Conservation (phyloP, 1,284 basidiomycete species). For the Erythrobasidium hasegawianum region DNA sequence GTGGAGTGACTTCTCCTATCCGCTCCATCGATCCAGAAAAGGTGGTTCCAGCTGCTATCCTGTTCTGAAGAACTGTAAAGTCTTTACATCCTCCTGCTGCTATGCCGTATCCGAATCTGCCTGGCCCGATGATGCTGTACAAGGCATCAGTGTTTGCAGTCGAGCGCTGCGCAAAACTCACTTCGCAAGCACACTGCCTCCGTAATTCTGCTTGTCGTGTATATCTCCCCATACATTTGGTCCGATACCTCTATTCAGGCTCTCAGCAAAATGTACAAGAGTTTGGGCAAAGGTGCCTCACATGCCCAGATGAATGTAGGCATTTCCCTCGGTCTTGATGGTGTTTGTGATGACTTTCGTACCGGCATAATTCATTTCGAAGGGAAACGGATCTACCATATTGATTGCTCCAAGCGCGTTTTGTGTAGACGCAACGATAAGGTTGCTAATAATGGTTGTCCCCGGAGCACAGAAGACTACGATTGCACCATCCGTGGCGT, state of each 20-base stretch:
- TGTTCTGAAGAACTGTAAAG: constrained; percentile 42
- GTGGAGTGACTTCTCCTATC: constrained; percentile 39
- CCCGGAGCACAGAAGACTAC: constrained; percentile 45
- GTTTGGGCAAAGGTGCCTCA: too few relatives aligned
- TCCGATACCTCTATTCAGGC: constrained; percentile 26
- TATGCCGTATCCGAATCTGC: constrained; percentile 44
- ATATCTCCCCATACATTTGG: constrained; percentile 27
- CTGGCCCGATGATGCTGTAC: constrained; percentile 38
- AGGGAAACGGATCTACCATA: constrained; percentile 45
- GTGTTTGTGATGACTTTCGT: constrained; percentile 43
- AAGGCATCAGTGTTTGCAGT: neutral
- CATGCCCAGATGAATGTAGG: constrained; percentile 44
- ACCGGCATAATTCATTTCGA: constrained; percentile 40
- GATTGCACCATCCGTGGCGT: constrained; percentile 46
- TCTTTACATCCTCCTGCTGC: constrained; percentile 40
- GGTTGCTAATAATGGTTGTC: constrained; percentile 39
- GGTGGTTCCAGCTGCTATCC: constrained; percentile 32
- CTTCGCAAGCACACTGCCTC: constrained; percentile 42
- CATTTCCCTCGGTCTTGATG: constrained; percentile 40
- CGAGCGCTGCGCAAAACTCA: too few relatives aligned
- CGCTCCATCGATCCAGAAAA: constrained; percentile 40
- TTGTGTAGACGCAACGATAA: constrained; percentile 41
- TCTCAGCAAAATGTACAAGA: too few relatives aligned
- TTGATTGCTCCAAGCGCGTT: constrained; percentile 45
- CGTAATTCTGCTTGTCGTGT: constrained; percentile 38